Base-by-base conservation (phyloP, 1,284 basidiomycete species). In the Heliocybe sulcata region DNA sequence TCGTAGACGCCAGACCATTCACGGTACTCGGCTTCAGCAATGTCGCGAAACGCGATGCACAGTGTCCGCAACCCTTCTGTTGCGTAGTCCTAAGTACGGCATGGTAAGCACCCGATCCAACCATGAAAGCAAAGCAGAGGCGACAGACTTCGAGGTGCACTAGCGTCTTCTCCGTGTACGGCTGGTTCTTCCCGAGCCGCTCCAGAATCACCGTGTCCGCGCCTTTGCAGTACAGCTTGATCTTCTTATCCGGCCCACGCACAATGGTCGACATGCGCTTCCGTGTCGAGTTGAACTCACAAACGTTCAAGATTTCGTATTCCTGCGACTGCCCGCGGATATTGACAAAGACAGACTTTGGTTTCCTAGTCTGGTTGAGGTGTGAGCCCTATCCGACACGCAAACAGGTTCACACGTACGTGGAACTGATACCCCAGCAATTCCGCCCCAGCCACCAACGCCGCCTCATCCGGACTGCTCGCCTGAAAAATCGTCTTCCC, bases 241-340 rank as follows among this genome's bases (percentile, higher is more conserved):
- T 92, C 67, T 85, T 87, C 54, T 96, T 94, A 63, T 94, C 87
- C 0, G 95, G 90, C 33, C 83, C 79, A 16, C 94, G 85, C 25
- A 99, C 84, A 56, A 99, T 73, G 0, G 94, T 95, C 20, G 95
- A 98, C 97, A 99, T 99, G 56, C 97, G 83, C 68, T 99, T 99
- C 49, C 96, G 82, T 0, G 94, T 93, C 50, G 93, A 97, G 69
- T 98, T 99, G 80, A 99, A 99, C 70, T 99, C 97, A 79, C 94
- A 97, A 49, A 99, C 89, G 65, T 99, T 98, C 55, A 99, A 75
- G 54, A 99, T 84, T 69, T 98, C 85, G 67, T 87, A 98, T 68
- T 98, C 94, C 56, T 83, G 77, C 3, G 79, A 73, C 55, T 76
- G 70, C 19, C 92, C 94, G 55, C 82, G 76, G 54, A 95, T 79